Conservation (phyloP, 768 basidiomycete genomes). For the Pulveroboletus ravenelii region DNA sequence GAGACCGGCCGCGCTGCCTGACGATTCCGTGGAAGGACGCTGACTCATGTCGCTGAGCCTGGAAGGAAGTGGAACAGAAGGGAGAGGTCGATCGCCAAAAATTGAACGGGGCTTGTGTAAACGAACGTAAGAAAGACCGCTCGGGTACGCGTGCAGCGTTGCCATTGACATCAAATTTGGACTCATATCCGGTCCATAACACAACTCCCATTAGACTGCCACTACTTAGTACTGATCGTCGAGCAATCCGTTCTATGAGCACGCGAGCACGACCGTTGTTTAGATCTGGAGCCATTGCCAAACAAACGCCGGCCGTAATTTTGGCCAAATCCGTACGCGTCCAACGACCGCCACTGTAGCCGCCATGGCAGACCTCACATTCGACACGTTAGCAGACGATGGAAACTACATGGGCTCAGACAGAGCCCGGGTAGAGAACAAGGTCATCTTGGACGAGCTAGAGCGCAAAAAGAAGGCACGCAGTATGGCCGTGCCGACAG, state of each 20-base stretch:
- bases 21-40: slow-evolving; percentile 27
- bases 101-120: slow-evolving; percentile 8
- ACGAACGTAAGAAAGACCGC: slow-evolving; percentile 25
- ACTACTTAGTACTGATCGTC: background rate
- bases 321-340: slow-evolving; percentile 14
- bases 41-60: slow-evolving; percentile 25
- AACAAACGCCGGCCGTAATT: slow-evolving; percentile 25
- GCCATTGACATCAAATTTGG: background rate
- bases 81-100: slow-evolving; percentile 6
- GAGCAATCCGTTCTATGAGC: background rate
- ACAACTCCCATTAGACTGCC: background rate
- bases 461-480: slow-evolving; percentile 96
- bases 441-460: slow-evolving; percentile 89
- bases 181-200: background rate
- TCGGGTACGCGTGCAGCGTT: slow-evolving; percentile 4
- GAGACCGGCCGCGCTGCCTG: slow-evolving; percentile 15
- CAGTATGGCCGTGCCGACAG: slow-evolving; percentile 92
- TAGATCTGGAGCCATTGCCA: slow-evolving; percentile 31
- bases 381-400: slow-evolving; percentile 75
- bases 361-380: slow-evolving; percentile 68
- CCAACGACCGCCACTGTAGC: background rate
- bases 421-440: slow-evolving; percentile 73
- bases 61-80: slow-evolving; percentile 1
- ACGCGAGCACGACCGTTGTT: slow-evolving; percentile 20
- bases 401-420: slow-evolving; percentile 71